Percentiles rank a stretch among this genome's conserved stretches.
Conservation (phyloP, 1,284 basidiomycete genomes). For the Tilletiopsis washingtonensis region DNA sequence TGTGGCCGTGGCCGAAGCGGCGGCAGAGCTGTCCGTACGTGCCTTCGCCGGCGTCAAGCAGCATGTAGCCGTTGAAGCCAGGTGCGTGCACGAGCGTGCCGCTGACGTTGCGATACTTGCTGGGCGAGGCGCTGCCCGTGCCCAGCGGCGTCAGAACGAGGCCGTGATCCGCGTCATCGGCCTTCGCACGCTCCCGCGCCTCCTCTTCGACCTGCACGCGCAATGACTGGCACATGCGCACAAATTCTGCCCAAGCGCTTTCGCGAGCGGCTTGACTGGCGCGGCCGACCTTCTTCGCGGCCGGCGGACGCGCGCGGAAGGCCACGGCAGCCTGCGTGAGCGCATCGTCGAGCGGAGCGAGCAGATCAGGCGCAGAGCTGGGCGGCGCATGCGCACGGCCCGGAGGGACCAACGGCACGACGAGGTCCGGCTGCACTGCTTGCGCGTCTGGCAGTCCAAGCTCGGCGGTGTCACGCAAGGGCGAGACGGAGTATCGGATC, state of each 20-base stretch:
- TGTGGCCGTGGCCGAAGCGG: constrained; percentile 56
- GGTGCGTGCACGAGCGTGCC: constrained; percentile 39
- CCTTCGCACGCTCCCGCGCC: constrained; percentile 2
- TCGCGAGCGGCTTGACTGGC: too few species aligned
- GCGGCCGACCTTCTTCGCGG: constrained; percentile 7
- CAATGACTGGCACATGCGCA: too few species aligned
- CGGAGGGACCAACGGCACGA: constrained; percentile 1
- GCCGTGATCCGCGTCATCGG: constrained; percentile 48
- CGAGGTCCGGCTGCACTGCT: constrained; percentile 14
- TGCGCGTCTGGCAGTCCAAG: too few species aligned
- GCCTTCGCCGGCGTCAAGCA: constrained; percentile 87
- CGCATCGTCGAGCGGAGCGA: constrained; percentile 7
- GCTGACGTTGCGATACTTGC: constrained; percentile 47
- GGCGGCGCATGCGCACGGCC: too few species aligned
- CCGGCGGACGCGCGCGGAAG: constrained; percentile 19
- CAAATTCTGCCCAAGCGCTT: too few species aligned
- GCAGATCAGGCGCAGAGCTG: background rate
- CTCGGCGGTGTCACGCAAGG: background rate
- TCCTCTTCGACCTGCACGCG: constrained; percentile 1
- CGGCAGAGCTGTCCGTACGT: constrained; percentile 81
- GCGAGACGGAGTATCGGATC: constrained; percentile 54
- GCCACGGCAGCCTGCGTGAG: constrained; percentile 15
- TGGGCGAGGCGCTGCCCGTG: constrained; percentile 78
- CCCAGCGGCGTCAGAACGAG: constrained; percentile 71
- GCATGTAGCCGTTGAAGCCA: constrained; percentile 47